Conservation (phyloP, 805 yeast species). For the Zygotorulaspora florentina region DNA sequence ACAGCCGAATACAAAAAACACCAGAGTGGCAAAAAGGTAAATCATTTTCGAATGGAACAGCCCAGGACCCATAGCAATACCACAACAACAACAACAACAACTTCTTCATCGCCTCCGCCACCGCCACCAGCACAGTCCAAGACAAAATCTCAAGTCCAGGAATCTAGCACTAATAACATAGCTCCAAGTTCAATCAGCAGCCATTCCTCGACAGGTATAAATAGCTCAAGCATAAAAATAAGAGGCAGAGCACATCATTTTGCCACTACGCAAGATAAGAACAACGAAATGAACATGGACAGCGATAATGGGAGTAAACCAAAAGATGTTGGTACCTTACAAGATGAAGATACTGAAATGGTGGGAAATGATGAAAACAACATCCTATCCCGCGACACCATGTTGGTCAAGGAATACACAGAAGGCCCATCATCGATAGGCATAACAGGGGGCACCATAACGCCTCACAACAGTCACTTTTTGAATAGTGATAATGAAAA, state of each 20-base stretch:
- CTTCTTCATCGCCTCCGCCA: slow-evolving; percentile 10
- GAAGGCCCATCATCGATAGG: slow-evolving; percentile 10
- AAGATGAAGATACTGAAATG: slow-evolving; percentile 6
- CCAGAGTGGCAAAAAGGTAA: slow-evolving; percentile 4
- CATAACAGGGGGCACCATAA: slow-evolving; percentile 7
- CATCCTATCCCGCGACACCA: slow-evolving; percentile 1
- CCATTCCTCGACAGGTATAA: neutral
- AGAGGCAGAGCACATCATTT: neutral
- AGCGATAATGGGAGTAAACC: slow-evolving; percentile 5
- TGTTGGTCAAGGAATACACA: slow-evolving; percentile 11
- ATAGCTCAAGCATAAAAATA: too few relatives aligned
- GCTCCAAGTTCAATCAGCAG: too few relatives aligned
- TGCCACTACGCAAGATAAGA: slow-evolving; percentile 1
- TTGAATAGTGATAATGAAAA: slow-evolving; percentile 5
- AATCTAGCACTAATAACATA: neutral
- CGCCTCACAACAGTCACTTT: slow-evolving; percentile 10
- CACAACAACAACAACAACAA: slow-evolving; percentile 10
- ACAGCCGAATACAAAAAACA: neutral
- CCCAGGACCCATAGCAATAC: slow-evolving; percentile 23
- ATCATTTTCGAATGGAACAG: slow-evolving; percentile 17
- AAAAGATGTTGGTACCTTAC: neutral
- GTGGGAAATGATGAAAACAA: slow-evolving; percentile 7
- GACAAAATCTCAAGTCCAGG: neutral
- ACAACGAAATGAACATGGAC: slow-evolving; percentile 7
- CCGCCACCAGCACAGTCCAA: slow-evolving; percentile 7